phyloP scores from a whole-genome alignment of 2,329 filamentous ascomycete species.

The Dissoconium aciculare region DNA sequence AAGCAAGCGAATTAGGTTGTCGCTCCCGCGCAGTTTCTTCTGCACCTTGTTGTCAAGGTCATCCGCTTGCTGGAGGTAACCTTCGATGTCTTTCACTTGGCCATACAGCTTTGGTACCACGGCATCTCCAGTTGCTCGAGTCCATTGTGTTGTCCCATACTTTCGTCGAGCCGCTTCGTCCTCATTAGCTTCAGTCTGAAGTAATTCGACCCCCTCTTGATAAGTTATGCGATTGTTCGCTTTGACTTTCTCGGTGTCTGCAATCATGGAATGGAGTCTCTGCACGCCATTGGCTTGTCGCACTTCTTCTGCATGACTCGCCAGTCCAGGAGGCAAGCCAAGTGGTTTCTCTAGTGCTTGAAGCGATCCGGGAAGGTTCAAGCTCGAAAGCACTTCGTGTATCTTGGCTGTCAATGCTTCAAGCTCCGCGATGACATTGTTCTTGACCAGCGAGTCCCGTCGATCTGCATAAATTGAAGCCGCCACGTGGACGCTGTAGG shows the following conservation, averaged over 20 bases:
- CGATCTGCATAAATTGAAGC: constrained; percentile 91
- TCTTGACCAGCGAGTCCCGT: constrained; percentile 77
- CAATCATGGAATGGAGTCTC: constrained; percentile 61
- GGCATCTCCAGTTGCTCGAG: constrained; percentile 49
- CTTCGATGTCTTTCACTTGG: constrained; percentile 64
- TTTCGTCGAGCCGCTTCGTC: constrained; percentile 60
- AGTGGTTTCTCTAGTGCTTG: constrained; percentile 92
- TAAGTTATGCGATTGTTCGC: constrained; percentile 63
- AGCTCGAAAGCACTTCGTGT: constrained; percentile 60
- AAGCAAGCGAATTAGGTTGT: constrained; percentile 59
- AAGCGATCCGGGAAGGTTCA: constrained; percentile 81
- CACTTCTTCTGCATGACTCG: constrained; percentile 87
- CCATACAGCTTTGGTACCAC: constrained; percentile 61
- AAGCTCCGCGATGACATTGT: constrained; percentile 69
- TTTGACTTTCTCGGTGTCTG: constrained; percentile 83
- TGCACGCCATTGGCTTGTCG: constrained; percentile 77
- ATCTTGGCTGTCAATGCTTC: constrained; percentile 67
- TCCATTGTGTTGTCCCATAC: constrained; percentile 80
- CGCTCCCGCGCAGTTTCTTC: constrained; percentile 62
- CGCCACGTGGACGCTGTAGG: constrained; percentile 88
- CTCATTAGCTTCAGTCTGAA: constrained; percentile 69
- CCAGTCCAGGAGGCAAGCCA: constrained; percentile 67
- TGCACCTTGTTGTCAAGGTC: constrained; percentile 56
- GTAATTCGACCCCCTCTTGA: constrained; percentile 63
- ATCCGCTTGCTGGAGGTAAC: constrained; percentile 63